Evolutionary conservation across 345 rosid genomes (phyloP).

Genomic region (Abelmoschus esculentus): DNA sequence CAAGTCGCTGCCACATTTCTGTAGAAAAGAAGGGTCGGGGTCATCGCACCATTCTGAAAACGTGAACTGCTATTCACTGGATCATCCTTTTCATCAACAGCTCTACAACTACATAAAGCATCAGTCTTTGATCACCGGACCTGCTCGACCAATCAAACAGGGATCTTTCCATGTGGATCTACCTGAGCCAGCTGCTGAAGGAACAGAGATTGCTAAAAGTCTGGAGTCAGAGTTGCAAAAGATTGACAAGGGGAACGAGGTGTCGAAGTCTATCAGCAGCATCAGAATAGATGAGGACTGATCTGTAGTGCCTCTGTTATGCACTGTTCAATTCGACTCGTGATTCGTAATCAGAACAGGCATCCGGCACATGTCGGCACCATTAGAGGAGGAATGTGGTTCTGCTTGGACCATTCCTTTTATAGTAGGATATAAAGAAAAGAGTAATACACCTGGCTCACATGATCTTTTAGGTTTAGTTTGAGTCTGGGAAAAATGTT

Average conservation of each 20-base stretch:
- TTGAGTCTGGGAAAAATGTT: neutral
- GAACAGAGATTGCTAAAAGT: constrained; percentile 52
- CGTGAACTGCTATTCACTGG: constrained; percentile 53
- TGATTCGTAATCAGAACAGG: neutral
- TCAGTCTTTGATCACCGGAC: constrained; percentile 32
- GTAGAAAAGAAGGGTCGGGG: constrained; percentile 61
- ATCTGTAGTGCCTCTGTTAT: neutral
- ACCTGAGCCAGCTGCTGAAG: constrained; percentile 60
- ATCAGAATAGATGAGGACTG: constrained; percentile 29
- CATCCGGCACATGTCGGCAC: neutral
- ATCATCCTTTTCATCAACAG: constrained; percentile 84
- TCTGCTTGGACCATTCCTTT: neutral
- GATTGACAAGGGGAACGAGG: constrained; percentile 41
- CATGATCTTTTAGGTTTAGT: neutral
- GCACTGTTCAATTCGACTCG: neutral
- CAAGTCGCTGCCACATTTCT: constrained; percentile 5
- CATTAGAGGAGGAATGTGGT: neutral
- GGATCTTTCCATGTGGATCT: constrained; percentile 84
- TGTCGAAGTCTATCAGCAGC: constrained; percentile 23
- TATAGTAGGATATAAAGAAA: neutral
- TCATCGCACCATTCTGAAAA: constrained; percentile 50
- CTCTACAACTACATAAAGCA: constrained; percentile 77
- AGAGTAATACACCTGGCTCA: neutral
- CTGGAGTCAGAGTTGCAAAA: constrained; percentile 72
- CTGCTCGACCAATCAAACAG: constrained; percentile 52